Conservation (phyloP, 805 yeast species). For the Candida takata region DNA sequence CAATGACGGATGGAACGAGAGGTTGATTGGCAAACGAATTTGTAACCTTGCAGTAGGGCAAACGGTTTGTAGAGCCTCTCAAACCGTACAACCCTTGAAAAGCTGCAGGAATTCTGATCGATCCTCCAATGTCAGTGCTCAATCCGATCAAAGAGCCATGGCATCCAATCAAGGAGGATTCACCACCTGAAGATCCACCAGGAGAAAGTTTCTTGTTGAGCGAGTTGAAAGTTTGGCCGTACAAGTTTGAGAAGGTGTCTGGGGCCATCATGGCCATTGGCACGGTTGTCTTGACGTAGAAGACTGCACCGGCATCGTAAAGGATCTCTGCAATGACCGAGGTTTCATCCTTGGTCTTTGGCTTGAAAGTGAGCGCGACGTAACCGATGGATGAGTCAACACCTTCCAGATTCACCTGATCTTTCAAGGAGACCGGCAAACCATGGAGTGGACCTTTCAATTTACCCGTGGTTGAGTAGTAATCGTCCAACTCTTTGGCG, state of each 20-base stretch:
- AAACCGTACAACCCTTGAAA: constrained; percentile 34
- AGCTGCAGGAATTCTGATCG: constrained; percentile 41
- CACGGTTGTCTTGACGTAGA: constrained; percentile 45
- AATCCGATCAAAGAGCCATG: constrained; percentile 42
- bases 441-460: constrained; percentile 62
- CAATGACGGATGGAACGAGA: constrained; percentile 31
- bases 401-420: constrained; percentile 33
- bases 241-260: constrained; percentile 37
- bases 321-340: constrained; percentile 33
- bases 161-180: constrained; percentile 37
- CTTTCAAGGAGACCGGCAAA: constrained; percentile 55
- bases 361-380: constrained; percentile 36
- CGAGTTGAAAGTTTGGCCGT: constrained; percentile 41
- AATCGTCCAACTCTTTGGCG: constrained; percentile 48
- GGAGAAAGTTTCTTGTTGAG: constrained; percentile 34
- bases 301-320: constrained; percentile 42
- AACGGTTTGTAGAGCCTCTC: constrained; percentile 37
- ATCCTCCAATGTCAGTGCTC: constrained; percentile 52
- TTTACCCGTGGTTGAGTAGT: constrained; percentile 39
- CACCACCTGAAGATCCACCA: constrained; percentile 51
- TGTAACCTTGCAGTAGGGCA: constrained; percentile 28
- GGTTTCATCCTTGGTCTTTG: constrained; percentile 38
- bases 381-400: constrained; percentile 44
- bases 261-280: constrained; percentile 44
- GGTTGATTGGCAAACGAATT: constrained; percentile 13